Base-by-base conservation (phyloP, 1,284 basidiomycete genomes). In the Microbotryum lychnidis-dioicae region DNA sequence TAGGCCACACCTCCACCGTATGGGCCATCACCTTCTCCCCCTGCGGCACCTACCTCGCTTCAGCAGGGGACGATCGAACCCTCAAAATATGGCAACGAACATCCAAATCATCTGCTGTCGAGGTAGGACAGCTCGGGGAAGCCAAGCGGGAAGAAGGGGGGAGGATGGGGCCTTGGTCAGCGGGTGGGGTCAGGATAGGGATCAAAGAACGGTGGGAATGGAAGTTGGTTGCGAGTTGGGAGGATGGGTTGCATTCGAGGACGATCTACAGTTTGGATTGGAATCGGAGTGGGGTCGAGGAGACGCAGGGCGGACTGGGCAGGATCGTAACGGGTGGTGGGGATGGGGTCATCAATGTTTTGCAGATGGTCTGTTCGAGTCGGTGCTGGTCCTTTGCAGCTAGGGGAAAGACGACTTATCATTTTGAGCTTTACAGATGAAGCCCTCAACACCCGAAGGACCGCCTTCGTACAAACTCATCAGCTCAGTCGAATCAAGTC, bases 21-120 rank as follows among this genome's bases (percentile, higher is more conserved):
- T 99, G 96, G 96, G 82, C 85, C 1, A 73, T 97, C 45, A 83
- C 87, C 1, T 83, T 82, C 74, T 86, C 87, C 10, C 93, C 87
- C 1, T 81, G 83, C 60, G 91, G 91, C 1, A 78, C 79, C 55
- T 94, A 86, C 74, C 82, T 99, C 27, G 92, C 91, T 0, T 88
- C 86, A 2, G 84, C 83, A 0, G 77, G 76, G 20, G 91, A 92
- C 69, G 91, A 94, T 73, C 77, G 79, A 55, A 87, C 87, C 81
- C 77, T 83, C 42, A 74, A 79, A 37, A 76, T 82, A 44, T 82
- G 80, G 80, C 71, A 69, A 47, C 65, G 78, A 53, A 72, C 61
- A 73, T 75, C 61, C 62, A 73, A 75, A 3, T 1, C 33, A 20
- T 31, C 29, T 14, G 54, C 14, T 6, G 45, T 42, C 23, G 37